phyloP scores from a whole-genome alignment of 495 filamentous ascomycete genomes.

The Eremomyces bilateralis region DNA sequence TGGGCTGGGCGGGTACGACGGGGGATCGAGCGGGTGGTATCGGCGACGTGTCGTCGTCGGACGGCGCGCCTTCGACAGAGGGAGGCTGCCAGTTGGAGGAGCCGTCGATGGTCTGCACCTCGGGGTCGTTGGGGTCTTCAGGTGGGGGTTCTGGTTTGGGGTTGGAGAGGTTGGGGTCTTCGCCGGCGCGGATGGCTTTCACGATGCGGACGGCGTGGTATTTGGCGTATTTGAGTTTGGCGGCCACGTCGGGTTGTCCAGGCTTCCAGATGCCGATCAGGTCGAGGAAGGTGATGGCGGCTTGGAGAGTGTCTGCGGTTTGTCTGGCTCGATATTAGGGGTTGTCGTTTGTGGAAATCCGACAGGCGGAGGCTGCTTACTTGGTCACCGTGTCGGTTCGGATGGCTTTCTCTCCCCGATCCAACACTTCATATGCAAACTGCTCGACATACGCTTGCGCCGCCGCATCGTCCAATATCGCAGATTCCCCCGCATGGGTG shows the following conservation, averaged over 20 bases:
- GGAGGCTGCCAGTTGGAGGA: constrained; percentile 14
- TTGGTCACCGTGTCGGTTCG: constrained; percentile 66
- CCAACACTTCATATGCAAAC: constrained; percentile 73
- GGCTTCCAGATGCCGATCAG: constrained; percentile 56
- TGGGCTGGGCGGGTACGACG: constrained; percentile 5
- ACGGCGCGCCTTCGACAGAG: constrained; percentile 10
- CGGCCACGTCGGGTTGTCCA: constrained; percentile 50
- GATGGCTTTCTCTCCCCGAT: constrained; percentile 60
- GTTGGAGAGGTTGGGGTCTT: constrained; percentile 82
- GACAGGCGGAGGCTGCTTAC: too few relatives aligned
- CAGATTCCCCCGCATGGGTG: constrained; percentile 38
- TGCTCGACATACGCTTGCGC: constrained; percentile 85
- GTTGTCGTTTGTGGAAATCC: too few relatives aligned
- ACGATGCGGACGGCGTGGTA: constrained; percentile 82
- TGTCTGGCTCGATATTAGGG: constrained; percentile 44
- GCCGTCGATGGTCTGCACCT: constrained; percentile 32
- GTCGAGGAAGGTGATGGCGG: constrained; percentile 80
- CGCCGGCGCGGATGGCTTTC: constrained; percentile 75
- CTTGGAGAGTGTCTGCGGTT: constrained; percentile 83
- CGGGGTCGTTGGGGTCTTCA: constrained; percentile 34
- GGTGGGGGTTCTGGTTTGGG: constrained; percentile 29
- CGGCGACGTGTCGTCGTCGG: constrained; percentile 6
- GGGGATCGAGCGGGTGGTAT: constrained; percentile 5
- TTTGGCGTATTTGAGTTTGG: constrained; percentile 89
- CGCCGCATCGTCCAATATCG: constrained; percentile 59